Base-by-base conservation (phyloP, 2,329 filamentous ascomycete species). In the Plenodomus biglobosus region DNA sequence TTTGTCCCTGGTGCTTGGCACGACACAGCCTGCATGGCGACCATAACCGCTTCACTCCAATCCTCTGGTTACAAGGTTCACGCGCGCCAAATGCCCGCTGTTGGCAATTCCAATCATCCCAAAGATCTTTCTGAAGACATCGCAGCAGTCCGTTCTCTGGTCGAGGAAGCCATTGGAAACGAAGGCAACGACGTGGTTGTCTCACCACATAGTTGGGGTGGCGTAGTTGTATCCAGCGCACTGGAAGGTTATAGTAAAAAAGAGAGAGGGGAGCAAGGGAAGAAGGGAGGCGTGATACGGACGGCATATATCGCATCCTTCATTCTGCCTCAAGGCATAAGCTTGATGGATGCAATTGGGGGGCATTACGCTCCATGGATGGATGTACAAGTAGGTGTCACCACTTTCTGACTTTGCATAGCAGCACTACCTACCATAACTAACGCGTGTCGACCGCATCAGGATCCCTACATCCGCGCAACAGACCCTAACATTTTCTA, bases 201-300 rank as follows among this genome's bases (percentile, higher is more conserved):
- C 2, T 55, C 74, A 4, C 64, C 70, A 3, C 76, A 79, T 52
- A 77, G 73, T 2, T 78, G 76, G 61, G 71, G 72, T n/a, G 76
- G 76, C 13, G 59, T 75, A 1, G 62, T 76, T 1, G 70, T 67
- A 7, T 63, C 66, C 4, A 67, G 73, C 48, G 69, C 68, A 3
- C 53, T 69, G 0, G 63, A 65, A 11, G 73, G 71, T 0, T 52
- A 74, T 6, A 56, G 63, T 5, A 70, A 73, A 40, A 50, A 55
- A 27, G 66, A 73, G 38, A 58, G 74, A 19, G 54, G 63, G 38
- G 50, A 55, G 16, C 46, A 59, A 13, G 73, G 73, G 0, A 66
- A 71, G 48, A 68, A 64, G 42, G 76, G 75, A 1, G 73, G 73
- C 0, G 55, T 77, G 2, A 52, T 70, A 2, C 63, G 58, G 46